A percentile compares a stretch with the other conserved stretches of the same genome.
These are phyloP conservation scores for Penicillium sp. DNA, from an alignment of 2,329 filamentous ascomycete genomes.

Conservation along the genomic window DNA sequence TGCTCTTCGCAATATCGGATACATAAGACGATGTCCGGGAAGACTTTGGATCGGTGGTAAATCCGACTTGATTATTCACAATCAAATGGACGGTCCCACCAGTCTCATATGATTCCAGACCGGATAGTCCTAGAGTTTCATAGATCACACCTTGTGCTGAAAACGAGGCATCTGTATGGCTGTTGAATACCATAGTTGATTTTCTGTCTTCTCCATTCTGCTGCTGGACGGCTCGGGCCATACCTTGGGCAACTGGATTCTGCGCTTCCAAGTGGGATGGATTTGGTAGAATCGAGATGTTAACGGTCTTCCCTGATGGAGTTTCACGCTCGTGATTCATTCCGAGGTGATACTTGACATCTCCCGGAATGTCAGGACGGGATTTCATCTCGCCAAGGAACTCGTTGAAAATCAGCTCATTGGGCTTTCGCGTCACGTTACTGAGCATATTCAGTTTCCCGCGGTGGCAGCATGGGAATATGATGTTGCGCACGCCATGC, in stretches of 20 bases:
- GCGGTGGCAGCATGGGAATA: slow-evolving; percentile 92
- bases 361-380: slow-evolving; percentile 93
- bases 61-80: slow-evolving; percentile 99
- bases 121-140: slow-evolving; percentile 97
- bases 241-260: slow-evolving; percentile 94
- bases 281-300: slow-evolving; percentile 96
- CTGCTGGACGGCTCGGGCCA: slow-evolving; percentile 98
- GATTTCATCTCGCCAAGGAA: slow-evolving; percentile 86
- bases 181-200: slow-evolving; percentile 93
- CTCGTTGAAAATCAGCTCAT: slow-evolving; percentile 99
- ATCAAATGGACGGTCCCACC: slow-evolving; percentile 96
- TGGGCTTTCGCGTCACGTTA: slow-evolving; percentile 98
- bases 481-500: slow-evolving; percentile 97
- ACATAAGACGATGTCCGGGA: slow-evolving; percentile 97
- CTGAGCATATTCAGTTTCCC: slow-evolving; percentile 96
- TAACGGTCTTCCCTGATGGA: slow-evolving; percentile 95
- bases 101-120: slow-evolving; percentile 92
- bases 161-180: slow-evolving; percentile 97
- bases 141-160: slow-evolving; percentile 97
- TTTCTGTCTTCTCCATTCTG: slow-evolving; percentile 91
- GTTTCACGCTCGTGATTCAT: slow-evolving; percentile 99
- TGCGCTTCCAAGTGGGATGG: slow-evolving; percentile 98
- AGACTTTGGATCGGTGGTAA: slow-evolving; percentile 97
- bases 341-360: slow-evolving; percentile 98
- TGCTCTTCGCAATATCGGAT: slow-evolving; percentile 98